Conservation (phyloP, 208 protist species). For the Leishmania guyanensis region DNA sequence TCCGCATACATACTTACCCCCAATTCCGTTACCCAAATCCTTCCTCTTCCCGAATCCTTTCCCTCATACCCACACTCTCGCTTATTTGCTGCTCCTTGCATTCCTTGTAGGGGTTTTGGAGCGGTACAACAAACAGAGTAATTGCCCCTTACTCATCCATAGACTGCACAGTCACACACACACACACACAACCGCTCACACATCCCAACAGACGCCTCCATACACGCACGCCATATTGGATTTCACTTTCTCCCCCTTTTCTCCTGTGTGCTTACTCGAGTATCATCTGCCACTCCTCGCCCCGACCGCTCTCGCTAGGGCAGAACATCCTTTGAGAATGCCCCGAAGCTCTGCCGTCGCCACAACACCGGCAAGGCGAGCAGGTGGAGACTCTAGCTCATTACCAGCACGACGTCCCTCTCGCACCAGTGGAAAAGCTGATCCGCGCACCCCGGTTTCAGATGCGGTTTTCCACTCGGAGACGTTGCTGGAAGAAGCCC, state of each 20-base stretch:
- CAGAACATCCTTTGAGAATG: neutral
- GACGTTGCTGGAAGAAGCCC: constrained; percentile 28
- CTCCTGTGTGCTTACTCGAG: neutral
- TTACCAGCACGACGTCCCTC: neutral
- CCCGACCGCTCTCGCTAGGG: neutral
- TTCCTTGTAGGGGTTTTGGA: no score
- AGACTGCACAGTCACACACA: neutral
- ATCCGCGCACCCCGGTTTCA: neutral
- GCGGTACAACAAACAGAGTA: neutral
- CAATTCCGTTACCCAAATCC: neutral
- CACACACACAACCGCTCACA: neutral
- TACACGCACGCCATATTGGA: neutral
- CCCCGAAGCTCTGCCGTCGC: neutral
- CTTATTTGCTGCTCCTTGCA: neutral
- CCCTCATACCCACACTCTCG: neutral
- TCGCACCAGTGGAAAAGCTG: neutral
- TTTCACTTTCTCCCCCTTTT: neutral
- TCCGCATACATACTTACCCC: neutral
- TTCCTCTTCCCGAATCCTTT: neutral
- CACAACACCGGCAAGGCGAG: neutral
- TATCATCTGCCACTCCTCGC: neutral
- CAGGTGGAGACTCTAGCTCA: neutral
- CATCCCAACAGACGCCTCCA: no score
- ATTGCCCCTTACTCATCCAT: neutral
- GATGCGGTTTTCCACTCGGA: constrained; percentile 15